Conservation (phyloP, 257 asterid genomes). For the Salvia splendens region DNA sequence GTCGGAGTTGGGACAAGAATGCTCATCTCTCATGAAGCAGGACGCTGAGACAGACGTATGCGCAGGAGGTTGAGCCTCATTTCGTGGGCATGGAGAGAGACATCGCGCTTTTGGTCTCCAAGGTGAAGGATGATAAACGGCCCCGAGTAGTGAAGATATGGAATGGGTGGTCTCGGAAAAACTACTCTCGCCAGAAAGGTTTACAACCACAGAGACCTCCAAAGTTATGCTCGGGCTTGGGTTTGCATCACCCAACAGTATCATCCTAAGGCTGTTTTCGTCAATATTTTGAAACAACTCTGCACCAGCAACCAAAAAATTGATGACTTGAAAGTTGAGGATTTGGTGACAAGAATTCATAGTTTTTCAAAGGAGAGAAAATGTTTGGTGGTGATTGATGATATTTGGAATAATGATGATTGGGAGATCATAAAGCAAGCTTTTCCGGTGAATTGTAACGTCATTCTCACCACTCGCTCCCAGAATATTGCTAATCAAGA, state of each 20-base stretch:
- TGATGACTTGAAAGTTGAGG: neutral
- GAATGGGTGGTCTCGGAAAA: neutral
- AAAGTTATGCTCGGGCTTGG: slow-evolving; percentile 27
- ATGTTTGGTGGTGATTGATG: neutral
- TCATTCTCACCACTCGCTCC: slow-evolving; percentile 26
- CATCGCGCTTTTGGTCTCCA: neutral
- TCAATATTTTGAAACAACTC: slow-evolving; percentile 28
- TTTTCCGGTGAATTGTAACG: neutral
- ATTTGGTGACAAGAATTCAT: slow-evolving; percentile 1
- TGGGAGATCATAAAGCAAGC: neutral
- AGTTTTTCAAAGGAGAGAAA: neutral
- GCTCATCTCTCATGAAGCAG: no score
- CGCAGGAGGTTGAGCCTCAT: neutral
- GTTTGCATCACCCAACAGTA: slow-evolving; percentile 32
- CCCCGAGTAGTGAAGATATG: neutral
- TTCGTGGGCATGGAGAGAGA: slow-evolving; percentile 30
- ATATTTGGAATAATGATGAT: neutral
- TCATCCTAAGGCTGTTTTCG: slow-evolving; percentile 20
- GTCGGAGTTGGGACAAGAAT: neutral
- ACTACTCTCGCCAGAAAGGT: neutral
- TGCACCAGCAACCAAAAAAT: neutral
- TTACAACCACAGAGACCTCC: neutral
- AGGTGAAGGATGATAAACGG: neutral
- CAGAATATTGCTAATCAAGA: neutral
- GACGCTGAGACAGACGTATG: no score